These are phyloP conservation scores for Phytophthora macrochlamydospora DNA, from an alignment of 352 stramenopile genomes.

Conservation along the genomic window DNA sequence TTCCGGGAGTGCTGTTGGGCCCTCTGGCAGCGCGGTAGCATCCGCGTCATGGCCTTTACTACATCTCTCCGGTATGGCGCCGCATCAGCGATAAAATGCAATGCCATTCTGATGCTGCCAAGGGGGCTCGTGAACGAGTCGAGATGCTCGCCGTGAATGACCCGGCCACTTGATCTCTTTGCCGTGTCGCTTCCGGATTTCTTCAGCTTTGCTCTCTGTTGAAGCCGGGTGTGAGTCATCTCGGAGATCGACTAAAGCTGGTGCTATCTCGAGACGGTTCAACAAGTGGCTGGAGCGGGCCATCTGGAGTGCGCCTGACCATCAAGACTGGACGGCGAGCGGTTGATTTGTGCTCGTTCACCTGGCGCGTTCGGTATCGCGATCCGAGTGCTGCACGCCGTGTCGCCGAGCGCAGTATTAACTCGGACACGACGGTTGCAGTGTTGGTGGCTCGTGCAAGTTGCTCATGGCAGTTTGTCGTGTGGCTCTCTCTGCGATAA, in stretches of 20 bases:
- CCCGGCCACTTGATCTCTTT: conserved; percentile 10
- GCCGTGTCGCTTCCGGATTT: conserved; percentile 12
- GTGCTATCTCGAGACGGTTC: conserved; percentile 16
- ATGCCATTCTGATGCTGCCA: too few relatives aligned
- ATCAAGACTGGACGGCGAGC: conserved; percentile 1
- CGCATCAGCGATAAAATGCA: too few relatives aligned
- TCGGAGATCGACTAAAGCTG: conserved; percentile 1
- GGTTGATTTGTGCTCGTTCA: conserved; percentile 31
- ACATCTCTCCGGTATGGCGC: too few relatives aligned
- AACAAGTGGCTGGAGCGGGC: conserved; percentile 14
- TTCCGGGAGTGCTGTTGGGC: not conserved
- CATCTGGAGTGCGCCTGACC: conserved; percentile 31
- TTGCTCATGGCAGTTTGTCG: not conserved
- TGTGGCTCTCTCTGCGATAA: not conserved
- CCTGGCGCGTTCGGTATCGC: conserved; percentile 16
- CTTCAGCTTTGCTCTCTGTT: conserved; percentile 19
- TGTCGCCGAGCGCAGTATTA: conserved; percentile 17
- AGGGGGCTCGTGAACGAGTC: too few relatives aligned
- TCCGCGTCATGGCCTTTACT: too few relatives aligned
- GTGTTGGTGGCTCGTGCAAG: not conserved
- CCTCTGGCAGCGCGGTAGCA: not conserved
- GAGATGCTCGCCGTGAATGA: not conserved
- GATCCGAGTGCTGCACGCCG: conserved; percentile 4
- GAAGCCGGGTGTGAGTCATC: conserved; percentile 19
- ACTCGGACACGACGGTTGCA: too few relatives aligned